Base-by-base conservation (phyloP, 2,329 filamentous ascomycete genomes). In the Kalmusia sp. region DNA sequence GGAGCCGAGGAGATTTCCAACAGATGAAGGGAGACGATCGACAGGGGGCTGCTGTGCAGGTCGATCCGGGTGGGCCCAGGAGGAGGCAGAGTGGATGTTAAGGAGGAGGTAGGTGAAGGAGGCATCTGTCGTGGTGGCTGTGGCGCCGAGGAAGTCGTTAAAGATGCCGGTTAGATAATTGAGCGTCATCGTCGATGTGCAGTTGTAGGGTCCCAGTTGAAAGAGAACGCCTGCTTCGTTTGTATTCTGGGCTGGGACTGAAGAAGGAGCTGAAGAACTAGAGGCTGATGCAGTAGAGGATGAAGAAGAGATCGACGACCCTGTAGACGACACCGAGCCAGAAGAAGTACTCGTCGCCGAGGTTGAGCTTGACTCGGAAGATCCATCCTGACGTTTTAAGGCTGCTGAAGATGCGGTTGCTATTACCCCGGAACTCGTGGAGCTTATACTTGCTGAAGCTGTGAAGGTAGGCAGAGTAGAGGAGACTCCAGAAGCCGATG, bases 31-130 rank as follows among this genome's bases (percentile, higher is more conserved):
- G 14, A 87, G 62, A 21, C 75, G 65, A 6, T 63, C 58, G 6
- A 75, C 72, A 6, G 73, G 69, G 7, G 81, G 73, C 6, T 71
- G 61, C 4, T 74, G 68, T 1, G 80, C 76, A 2, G 77, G 74
- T 3, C 72, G 67, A 30, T 74, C 67, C 1, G 83, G 80, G 2
- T 68, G 33, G 2, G 49, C 33, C 38, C 64, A 56, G 2, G 68
- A 63, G 1, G 70, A 61, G 4, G 86, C 84, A 19, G 80, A 81
- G 72, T 88, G 85, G 6, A 89, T 63, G 64, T 88, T 87, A 50
- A 89, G 67, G 3, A 80, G 77, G 1, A 89, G 59, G 57, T 80
- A 82, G 1, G 79, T 71, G 7, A 85, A 70, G 35, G 80, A 79
- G 1, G 85, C 84, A 17, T 79, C 80, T 28, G 87, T 70, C 5